A percentile compares a stretch with the other conserved stretches of the same genome.
These are phyloP conservation scores for Meira nashicola DNA, from an alignment of 1,284 basidiomycete genomes.

Conservation along the genomic window DNA sequence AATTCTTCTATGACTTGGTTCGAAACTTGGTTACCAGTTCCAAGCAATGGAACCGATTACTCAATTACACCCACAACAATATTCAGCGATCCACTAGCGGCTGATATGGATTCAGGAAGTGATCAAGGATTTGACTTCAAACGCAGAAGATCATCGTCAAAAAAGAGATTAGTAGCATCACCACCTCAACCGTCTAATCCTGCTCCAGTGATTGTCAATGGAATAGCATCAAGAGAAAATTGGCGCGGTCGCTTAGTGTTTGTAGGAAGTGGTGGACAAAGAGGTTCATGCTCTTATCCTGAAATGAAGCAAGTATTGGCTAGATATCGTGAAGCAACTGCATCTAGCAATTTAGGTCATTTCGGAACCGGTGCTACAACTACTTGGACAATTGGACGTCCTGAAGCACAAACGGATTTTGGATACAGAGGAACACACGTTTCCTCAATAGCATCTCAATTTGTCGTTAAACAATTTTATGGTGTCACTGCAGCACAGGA, in stretches of 20 bases:
- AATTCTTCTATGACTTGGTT: conserved; percentile 17
- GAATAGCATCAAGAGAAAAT: conserved; percentile 14
- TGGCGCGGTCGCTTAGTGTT: conserved; percentile 29
- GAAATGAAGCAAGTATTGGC: conserved; percentile 33
- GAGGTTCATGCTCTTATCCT: conserved; percentile 22
- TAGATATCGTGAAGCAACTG: conserved; percentile 24
- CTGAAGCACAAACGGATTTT: conserved; percentile 22
- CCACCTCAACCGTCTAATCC: neutral
- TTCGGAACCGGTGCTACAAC: conserved; percentile 13
- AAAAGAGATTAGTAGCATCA: neutral
- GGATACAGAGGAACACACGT: conserved; percentile 27
- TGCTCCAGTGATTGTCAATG: neutral
- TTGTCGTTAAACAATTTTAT: conserved; percentile 26
- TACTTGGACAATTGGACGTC: conserved; percentile 11
- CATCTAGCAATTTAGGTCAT: conserved; percentile 29
- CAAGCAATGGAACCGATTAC: conserved; percentile 8
- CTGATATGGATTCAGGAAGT: neutral
- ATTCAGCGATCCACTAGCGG: no score
- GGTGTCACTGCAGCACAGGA: conserved; percentile 15
- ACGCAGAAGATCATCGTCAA: conserved; percentile 11
- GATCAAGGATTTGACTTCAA: neutral
- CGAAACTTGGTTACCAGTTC: conserved; percentile 29
- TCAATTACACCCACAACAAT: neutral
- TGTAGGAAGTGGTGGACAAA: conserved; percentile 24
- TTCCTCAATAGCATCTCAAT: conserved; percentile 19